Evolutionary conservation across 2,329 filamentous ascomycete species (phyloP), one percentile per base, ranked within the genome.

Genomic region (Zalaria obscura): DNA sequence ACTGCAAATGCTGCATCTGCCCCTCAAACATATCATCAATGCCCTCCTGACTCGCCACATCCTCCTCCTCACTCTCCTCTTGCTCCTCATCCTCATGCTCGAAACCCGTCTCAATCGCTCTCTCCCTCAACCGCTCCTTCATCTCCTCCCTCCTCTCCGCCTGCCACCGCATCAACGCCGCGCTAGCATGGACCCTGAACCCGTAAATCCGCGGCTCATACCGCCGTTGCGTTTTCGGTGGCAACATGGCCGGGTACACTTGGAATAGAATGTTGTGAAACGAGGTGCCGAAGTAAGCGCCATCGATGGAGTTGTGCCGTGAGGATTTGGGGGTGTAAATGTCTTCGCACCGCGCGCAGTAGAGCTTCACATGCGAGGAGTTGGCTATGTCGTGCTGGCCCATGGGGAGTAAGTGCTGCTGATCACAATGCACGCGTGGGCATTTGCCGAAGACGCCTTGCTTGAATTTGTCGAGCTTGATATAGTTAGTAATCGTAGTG

Each of bases 181-280:
- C 89, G 10, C 82, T 75, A 4, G 87, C 84, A 64, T 98, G 91
- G 4, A 98, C 87, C 56, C 85, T 86, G 72, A 98, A 98, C 29
- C 91, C 91, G 61, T 91, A 98, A 46, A 93, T 82, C 44, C 83
- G 78, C 25, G 91, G 91, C 43, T 89, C 76, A 64, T 96, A 95
- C 50, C 91, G 77, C 49, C 86, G 79, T 47, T 79, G 71, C 52
- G 78, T 86, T 72, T 96, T 98, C 50, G 78, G 70, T 3, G 91
- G 91, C 40, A 93, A 78, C 52, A 98, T 73, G 25, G 83, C 78
- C 4, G 91, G 89, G 60, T 96, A 96, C 42, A 98, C 91, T 63
- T 98, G 91, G 70, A 98, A 96, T 47, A 98, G 78, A 64, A 98
- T 95, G 66, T 95, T 95, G 72, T 95, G 89, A 71, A 98, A 98